Conservation (phyloP, 768 basidiomycete species). For the Tulasnella sp. region DNA sequence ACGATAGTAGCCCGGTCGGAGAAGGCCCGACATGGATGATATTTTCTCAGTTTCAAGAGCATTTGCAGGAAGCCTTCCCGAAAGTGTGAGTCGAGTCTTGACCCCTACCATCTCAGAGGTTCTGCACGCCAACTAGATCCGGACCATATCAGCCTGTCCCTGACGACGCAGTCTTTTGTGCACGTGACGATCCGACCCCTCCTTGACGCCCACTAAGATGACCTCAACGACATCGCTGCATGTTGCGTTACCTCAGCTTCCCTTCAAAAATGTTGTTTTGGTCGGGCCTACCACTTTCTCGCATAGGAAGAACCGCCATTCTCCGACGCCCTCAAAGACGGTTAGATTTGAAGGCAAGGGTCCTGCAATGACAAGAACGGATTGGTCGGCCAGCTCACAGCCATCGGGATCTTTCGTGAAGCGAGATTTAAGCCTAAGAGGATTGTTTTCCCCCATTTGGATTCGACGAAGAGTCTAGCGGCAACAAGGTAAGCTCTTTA, state of each 20-base stretch:
- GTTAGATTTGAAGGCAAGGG: slow-evolving; percentile 68
- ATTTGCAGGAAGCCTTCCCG: slow-evolving; percentile 49
- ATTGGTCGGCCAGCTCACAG: slow-evolving; percentile 43
- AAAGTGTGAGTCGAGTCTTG: slow-evolving; percentile 50
- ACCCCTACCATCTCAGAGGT: too few relatives aligned
- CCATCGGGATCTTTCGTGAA: slow-evolving; percentile 55
- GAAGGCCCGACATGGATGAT: slow-evolving; percentile 45
- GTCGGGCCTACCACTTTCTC: slow-evolving; percentile 45
- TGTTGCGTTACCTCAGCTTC: too few relatives aligned
- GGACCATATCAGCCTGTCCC: too few relatives aligned
- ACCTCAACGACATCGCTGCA: slow-evolving; percentile 44
- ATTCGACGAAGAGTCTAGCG: slow-evolving; percentile 66
- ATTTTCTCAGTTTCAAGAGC: slow-evolving; percentile 44
- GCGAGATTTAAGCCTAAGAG: slow-evolving; percentile 55
- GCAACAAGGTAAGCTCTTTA: slow-evolving; percentile 32
- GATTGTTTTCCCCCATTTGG: slow-evolving; percentile 55
- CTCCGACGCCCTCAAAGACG: slow-evolving; percentile 39
- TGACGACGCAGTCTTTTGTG: not conserved
- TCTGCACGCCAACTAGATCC: too few relatives aligned
- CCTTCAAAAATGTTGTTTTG: slow-evolving; percentile 50
- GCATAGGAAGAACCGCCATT: slow-evolving; percentile 55
- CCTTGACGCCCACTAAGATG: slow-evolving; percentile 56
- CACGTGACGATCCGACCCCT: slow-evolving; percentile 35
- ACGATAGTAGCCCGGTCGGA: slow-evolving; percentile 39
- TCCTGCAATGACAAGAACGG: slow-evolving; percentile 65